Base-by-base conservation (phyloP, 2,329 filamentous ascomycete species). In the Didymosphaeria variabile region DNA sequence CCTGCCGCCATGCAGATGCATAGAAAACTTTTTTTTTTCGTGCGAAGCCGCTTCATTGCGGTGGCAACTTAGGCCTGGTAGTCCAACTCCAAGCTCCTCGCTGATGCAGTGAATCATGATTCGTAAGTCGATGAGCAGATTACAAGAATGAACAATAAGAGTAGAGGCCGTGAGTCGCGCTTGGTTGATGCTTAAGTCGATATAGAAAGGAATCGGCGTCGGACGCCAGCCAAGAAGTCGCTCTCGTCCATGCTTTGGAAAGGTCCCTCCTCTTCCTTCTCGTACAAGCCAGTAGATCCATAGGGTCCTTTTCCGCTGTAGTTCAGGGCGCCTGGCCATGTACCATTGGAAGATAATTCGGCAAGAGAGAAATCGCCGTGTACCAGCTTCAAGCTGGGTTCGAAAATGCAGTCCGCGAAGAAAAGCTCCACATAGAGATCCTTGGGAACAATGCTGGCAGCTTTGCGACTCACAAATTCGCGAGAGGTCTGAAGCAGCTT, bases 341-440 rank as follows among this genome's bases (percentile, higher is more conserved):
- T 58, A 15, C 80, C 80, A 19, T 73, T 67, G 32, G 31, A 49
- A 1, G 79, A 79, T 1, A 82, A 67, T 62, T 81, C 77, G 1
- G 81, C 78, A 15, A 82, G 67, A 26, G 80, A 74, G 63, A 85
- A 83, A 59, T 84, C 82, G 52, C 82, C 82, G 55, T 85, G 82
- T 12, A 84, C 82, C 13, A 80, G 69, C 17, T 72, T 67, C 62
- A 79, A 78, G 50, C 77, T 78, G 0, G 82, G 82, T 59, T 84
- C 81, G 69, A 85, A 85, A 65, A 85, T 84, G 72, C 79, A 82
- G 61, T 82, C 81, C 2, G 80, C 81, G 67, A 83, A 84, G 77
- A 85, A 85, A 31, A 85, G 71, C 65, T 85, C 82, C 50, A 84
- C 75, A 57, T 78, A 79, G 1, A 85, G 77, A 29, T 79, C 73